Base-by-base conservation (phyloP, 116 monocot species). In the Cymodocea nodosa region DNA sequence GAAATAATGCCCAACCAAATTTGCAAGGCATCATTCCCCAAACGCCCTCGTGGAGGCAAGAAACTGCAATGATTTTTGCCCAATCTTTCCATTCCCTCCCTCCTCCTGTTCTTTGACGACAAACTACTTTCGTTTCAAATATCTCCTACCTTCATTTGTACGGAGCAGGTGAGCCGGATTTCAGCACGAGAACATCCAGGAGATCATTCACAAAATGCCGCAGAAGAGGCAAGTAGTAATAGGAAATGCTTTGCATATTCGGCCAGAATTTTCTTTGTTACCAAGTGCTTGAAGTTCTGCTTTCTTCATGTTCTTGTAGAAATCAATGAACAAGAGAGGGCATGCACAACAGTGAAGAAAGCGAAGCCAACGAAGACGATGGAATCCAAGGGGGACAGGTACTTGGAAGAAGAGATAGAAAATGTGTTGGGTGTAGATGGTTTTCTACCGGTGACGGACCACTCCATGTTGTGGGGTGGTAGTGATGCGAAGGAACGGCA, bases 331-430 rank as follows among this genome's bases (percentile, higher is more conserved):
- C 44, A 11, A 44, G 57, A 57, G 19, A 61, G 35, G 5, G 34
- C 16, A 6, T 35, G 5, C 12, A 2, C 23, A 23, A 24, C 23
- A 49, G 9, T 40, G 7, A 40, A 23, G 24, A 51, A 3, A 16
- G 18, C 18, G 24, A 63, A 44, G 68, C 30, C 30, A 3, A 17
- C 3, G 62, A 56, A 23, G 15, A 52, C 53, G 65, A 50, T 24
- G 10, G 5, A 34, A 48, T 79, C 87, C 0, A 84, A 70, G 54
- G 78, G 81, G 87, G 68, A 76, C 39, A 50, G 79, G 52, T 81
- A 81, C 56, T 55, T 78, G 75, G 67, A 79, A 65, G 70, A 66
- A 36, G 74, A 58, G 51, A 74, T 61, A 3, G 48, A 70, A 39
- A 35, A 22, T 11, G 48, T 50, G 23, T 20, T 14, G 35, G 35